Evolutionary conservation across 768 basidiomycete genomes (phyloP), one percentile per base, ranked within the genome.

Genomic region (Pleurotus tuoliensis): DNA sequence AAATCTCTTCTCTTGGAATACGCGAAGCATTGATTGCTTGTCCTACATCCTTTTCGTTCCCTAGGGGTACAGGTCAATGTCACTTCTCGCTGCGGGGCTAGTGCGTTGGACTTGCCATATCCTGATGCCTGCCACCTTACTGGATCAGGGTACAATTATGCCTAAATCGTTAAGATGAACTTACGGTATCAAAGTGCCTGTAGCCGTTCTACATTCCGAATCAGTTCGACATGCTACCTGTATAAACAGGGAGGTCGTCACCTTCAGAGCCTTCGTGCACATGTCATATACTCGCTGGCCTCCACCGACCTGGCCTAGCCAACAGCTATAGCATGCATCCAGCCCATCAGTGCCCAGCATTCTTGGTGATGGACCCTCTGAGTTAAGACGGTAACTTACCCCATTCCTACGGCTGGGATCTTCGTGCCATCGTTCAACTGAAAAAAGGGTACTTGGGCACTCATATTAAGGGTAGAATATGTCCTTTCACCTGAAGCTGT

Each of bases 101-200:
- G 20, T 8, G 12, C 1, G 12, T 27, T 13, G 1, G 6, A 38
- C 56, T n/a, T 24, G 68, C 63, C 67, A 44, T 71, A 71, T 57
- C 60, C 66, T 22, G 65, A 56, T 3, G 69, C 71, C 69, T 71
- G 55, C 40, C n/a, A n/a, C n/a, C 51, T 22, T 8, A 30, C 20
- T 47, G n/a, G 27, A 34, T 16, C 11, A 56, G 40, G 20, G 39
- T 27, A 18, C 40, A 55, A 38, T 39, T 18, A n/a, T 53, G 47
- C 7, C 50, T 55, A 40, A 56, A 40, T 34, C 27, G 20, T 27
- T 24, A 0, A 30, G 8, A 30, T 9, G 9, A 0, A 58, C 68
- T 50, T 39, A 69, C 71, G 16, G 71, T 76, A 63, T 79, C 77
- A 39, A 83, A 70, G 59, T 79, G 79, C 12, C 76, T 68, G 67